A percentile compares a stretch with the other conserved stretches of the same genome.
These are phyloP conservation scores for Aspergillus ellipticus DNA, from an alignment of 495 filamentous ascomycete species.

Conservation along the genomic window DNA sequence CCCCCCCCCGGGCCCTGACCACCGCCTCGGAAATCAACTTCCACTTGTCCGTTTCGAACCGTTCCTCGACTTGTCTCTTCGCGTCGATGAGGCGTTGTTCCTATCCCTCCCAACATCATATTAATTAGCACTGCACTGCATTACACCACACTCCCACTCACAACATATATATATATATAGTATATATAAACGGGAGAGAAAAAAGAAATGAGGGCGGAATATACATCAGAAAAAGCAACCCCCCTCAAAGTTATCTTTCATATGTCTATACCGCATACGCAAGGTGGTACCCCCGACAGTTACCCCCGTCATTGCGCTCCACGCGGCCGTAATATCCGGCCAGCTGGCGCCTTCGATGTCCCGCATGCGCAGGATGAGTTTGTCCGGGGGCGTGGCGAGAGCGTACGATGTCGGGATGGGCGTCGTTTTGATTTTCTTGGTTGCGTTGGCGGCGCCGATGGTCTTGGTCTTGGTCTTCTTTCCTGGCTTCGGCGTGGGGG, in stretches of 20 bases:
- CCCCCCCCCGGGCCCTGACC: slow-evolving; percentile 12
- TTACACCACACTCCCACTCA: background rate
- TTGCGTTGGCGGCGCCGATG: background rate
- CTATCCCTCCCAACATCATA: slow-evolving; percentile 10
- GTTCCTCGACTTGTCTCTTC: slow-evolving; percentile 24
- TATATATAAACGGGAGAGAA: too few species aligned
- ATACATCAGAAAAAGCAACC: slow-evolving; percentile 17
- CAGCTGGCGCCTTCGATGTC: slow-evolving; percentile 18
- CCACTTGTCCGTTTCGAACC: slow-evolving; percentile 25
- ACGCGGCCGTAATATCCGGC: slow-evolving; percentile 17
- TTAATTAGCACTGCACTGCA: background rate
- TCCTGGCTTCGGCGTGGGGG: too few species aligned
- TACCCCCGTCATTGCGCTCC: slow-evolving; percentile 13
- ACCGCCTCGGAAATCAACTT: slow-evolving; percentile 14
- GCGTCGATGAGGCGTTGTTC: slow-evolving; percentile 11
- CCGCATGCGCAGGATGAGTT: slow-evolving; percentile 21
- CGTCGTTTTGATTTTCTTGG: background rate
- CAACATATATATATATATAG: too few species aligned
- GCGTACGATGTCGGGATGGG: slow-evolving; percentile 18
- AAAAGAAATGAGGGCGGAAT: slow-evolving; percentile 1
- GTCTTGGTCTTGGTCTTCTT: too few species aligned
- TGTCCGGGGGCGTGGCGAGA: slow-evolving; percentile 5
- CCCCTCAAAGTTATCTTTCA: slow-evolving; percentile 25
- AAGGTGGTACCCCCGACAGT: slow-evolving; percentile 12
- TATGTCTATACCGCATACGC: slow-evolving; percentile 15